Evolutionary conservation across 345 rosid species (phyloP).

Genomic region (Gynandropsis gynandra): DNA sequence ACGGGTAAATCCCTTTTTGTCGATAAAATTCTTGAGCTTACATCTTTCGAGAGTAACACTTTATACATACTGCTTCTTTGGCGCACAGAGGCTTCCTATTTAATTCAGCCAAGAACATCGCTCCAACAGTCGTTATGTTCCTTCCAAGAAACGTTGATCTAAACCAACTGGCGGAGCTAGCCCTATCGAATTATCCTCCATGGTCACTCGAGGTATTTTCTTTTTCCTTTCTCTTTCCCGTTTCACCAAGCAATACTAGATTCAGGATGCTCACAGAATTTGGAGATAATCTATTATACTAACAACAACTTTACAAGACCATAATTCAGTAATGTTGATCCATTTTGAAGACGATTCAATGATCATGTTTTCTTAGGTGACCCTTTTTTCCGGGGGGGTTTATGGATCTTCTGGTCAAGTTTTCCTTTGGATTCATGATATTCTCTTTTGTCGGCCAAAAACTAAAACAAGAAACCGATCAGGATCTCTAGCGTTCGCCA

Average conservation of each 20-base stretch:
- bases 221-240: too few relatives aligned
- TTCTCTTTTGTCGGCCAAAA: too few relatives aligned
- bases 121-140: constrained; percentile 59
- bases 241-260: neutral
- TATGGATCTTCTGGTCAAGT: neutral
- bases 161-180: constrained; percentile 79
- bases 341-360: neutral
- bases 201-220: constrained; percentile 61
- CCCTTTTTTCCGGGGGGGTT: neutral
- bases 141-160: constrained; percentile 78
- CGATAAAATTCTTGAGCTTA: neutral
- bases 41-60: constrained; percentile 5
- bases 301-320: neutral
- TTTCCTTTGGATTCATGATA: neutral
- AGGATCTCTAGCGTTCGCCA: too few relatives aligned
- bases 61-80: constrained; percentile 17
- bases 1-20: constrained; percentile 48
- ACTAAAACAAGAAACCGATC: too few relatives aligned
- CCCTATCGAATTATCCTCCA: constrained; percentile 51
- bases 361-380: neutral
- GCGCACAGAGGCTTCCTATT: constrained; percentile 62
- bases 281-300: neutral
- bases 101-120: constrained; percentile 53
- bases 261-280: neutral
- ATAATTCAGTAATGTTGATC: neutral